Percentiles rank a stretch among this genome's conserved stretches.
Conservation (phyloP, 768 basidiomycete genomes). For the Amanita jacksonii region DNA sequence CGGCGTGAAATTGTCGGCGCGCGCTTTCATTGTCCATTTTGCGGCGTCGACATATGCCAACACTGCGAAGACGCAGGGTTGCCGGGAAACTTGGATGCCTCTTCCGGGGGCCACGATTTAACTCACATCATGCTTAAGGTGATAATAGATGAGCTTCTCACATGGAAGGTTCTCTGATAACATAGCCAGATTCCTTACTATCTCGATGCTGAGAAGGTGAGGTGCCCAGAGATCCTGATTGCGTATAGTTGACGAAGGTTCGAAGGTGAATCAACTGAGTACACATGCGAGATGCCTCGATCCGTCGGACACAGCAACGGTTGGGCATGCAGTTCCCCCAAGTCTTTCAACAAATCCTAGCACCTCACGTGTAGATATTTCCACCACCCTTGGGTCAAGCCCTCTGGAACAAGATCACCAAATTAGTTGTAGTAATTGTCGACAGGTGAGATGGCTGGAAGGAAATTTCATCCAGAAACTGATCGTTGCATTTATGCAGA, state of each 20-base stretch:
- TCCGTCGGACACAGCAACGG: constrained; percentile 64
- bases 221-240: too few species aligned
- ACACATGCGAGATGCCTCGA: constrained; percentile 55
- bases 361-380: constrained; percentile 2
- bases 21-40: constrained; percentile 87
- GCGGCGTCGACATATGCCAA: constrained; percentile 77
- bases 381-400: neutral
- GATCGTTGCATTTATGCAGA: constrained; percentile 25
- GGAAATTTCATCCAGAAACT: neutral
- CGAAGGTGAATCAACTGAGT: constrained; percentile 5
- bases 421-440: constrained; percentile 51
- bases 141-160: neutral
- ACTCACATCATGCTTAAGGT: constrained; percentile 96
- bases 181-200: constrained; percentile 72
- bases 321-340: constrained; percentile 28
- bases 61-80: constrained; percentile 84
- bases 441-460: constrained; percentile 22
- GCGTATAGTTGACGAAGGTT: neutral
- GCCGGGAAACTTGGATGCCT: constrained; percentile 71
- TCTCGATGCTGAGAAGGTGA: constrained; percentile 34
- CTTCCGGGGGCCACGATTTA: constrained; percentile 69
- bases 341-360: neutral
- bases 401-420: constrained; percentile 36
- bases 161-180: constrained; percentile 6
- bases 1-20: constrained; percentile 86